These are phyloP conservation scores for Neurospora tetrasperma DNA, from an alignment of 495 filamentous ascomycete genomes.

Conservation along the genomic window DNA sequence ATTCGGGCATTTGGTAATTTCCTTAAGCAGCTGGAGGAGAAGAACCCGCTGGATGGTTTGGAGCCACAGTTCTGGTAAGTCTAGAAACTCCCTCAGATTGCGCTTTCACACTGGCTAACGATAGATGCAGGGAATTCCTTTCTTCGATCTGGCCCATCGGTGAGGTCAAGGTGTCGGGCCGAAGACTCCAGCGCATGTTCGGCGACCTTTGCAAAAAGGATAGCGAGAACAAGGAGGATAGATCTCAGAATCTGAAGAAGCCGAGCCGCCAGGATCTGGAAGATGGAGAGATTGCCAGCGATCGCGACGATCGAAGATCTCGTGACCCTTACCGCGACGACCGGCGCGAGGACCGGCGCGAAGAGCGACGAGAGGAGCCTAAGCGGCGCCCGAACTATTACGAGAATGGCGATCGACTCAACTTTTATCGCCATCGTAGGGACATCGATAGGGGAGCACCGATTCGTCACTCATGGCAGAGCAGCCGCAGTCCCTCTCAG, in stretches of 20 bases:
- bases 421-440: conserved; percentile 24
- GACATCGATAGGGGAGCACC: conserved; percentile 17
- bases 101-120: conserved; percentile 8
- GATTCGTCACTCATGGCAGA: conserved; percentile 22
- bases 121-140: conserved; percentile 22
- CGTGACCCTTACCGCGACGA: conserved; percentile 29
- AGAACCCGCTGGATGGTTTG: conserved; percentile 25
- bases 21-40: conserved; percentile 29
- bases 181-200: conserved; percentile 38
- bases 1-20: conserved; percentile 37
- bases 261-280: conserved; percentile 20
- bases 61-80: conserved; percentile 40
- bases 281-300: conserved; percentile 27
- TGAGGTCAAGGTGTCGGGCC: conserved; percentile 27
- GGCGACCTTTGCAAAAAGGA: conserved; percentile 28
- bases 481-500: conserved; percentile 19
- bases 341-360: conserved; percentile 19
- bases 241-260: conserved; percentile 6
- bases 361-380: conserved; percentile 24
- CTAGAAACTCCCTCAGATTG: not conserved
- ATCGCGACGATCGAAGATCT: conserved; percentile 24
- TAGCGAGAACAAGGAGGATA: conserved; percentile 16
- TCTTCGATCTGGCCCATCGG: conserved; percentile 33
- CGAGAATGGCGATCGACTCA: conserved; percentile 24
- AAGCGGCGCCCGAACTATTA: conserved; percentile 22